These are phyloP conservation scores for Jatropha podagrica DNA, from an alignment of 441 rosid genomes.

Conservation along the genomic window DNA sequence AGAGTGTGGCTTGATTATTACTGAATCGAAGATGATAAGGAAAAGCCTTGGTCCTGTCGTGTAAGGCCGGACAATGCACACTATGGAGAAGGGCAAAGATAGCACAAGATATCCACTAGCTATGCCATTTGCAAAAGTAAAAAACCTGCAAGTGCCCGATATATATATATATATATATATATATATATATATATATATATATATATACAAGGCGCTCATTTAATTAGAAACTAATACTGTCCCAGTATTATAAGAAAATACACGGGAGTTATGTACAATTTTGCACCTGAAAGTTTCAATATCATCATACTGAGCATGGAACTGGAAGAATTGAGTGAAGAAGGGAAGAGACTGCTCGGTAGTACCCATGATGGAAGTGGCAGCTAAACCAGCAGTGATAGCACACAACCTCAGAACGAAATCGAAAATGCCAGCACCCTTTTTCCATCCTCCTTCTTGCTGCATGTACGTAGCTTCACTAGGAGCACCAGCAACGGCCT, in stretches of 20 bases:
- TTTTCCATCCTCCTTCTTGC: constrained; percentile 40
- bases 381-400: constrained; percentile 54
- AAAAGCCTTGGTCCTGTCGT: constrained; percentile 57
- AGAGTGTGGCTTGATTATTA: constrained; percentile 10
- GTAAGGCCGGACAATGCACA: constrained; percentile 62
- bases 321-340: constrained; percentile 89
- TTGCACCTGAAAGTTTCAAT: constrained; percentile 51
- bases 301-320: constrained; percentile 70
- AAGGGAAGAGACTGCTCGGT: constrained; percentile 69
- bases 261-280: background rate
- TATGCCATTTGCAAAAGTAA: constrained; percentile 54
- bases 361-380: constrained; percentile 65
- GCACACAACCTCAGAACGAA: constrained; percentile 61
- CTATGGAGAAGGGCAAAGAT: constrained; percentile 74
- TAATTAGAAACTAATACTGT: too few species aligned
- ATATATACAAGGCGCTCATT: too few species aligned
- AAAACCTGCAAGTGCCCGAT: constrained; percentile 46
- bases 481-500: constrained; percentile 41
- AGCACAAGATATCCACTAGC: constrained; percentile 61
- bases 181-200: too few species aligned
- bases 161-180: too few species aligned
- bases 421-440: constrained; percentile 63
- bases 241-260: background rate
- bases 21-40: constrained; percentile 59
- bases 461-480: background rate